Conservation (phyloP, 169 alveolate species). For the Eimeria falciformis region DNA sequence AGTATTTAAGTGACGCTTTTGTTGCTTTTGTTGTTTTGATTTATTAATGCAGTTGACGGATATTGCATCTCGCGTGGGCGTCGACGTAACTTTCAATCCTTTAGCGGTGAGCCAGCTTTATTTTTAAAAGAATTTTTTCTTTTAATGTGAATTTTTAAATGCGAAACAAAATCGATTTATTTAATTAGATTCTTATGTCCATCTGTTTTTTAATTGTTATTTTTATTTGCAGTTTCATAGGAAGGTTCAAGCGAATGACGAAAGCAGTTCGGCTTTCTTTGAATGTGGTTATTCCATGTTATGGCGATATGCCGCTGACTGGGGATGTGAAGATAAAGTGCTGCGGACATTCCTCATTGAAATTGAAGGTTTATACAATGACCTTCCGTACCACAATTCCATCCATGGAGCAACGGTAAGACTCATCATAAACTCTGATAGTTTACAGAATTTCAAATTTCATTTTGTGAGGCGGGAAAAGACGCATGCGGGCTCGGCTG, state of each 20-base stretch:
- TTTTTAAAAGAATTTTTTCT: too few species aligned
- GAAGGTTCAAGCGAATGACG: neutral
- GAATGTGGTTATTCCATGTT: constrained; percentile 53
- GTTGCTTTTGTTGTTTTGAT: too few species aligned
- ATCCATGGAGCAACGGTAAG: constrained; percentile 77
- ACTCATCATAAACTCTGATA: too few species aligned
- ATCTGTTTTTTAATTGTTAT: too few species aligned
- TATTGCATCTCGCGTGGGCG: constrained; percentile 14
- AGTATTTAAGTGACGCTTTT: too few species aligned
- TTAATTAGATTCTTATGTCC: too few species aligned
- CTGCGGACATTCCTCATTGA: constrained; percentile 14
- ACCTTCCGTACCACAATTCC: constrained; percentile 61
- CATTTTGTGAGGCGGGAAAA: neutral
- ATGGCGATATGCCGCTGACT: constrained; percentile 21
- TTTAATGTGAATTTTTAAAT: too few species aligned
- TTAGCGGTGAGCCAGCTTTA: neutral
- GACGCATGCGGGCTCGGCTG: neutral
- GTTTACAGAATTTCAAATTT: neutral
- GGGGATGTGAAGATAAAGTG: constrained; percentile 57
- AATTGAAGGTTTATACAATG: constrained; percentile 20
- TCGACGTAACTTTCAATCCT: neutral
- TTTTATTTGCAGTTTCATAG: neutral
- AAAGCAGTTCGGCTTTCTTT: neutral
- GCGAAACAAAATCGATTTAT: too few species aligned
- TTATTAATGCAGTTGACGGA: neutral